These are phyloP conservation scores for Eragrostis nindensis DNA, from an alignment of 176 grass and related monocot genomes.

Conservation along the genomic window DNA sequence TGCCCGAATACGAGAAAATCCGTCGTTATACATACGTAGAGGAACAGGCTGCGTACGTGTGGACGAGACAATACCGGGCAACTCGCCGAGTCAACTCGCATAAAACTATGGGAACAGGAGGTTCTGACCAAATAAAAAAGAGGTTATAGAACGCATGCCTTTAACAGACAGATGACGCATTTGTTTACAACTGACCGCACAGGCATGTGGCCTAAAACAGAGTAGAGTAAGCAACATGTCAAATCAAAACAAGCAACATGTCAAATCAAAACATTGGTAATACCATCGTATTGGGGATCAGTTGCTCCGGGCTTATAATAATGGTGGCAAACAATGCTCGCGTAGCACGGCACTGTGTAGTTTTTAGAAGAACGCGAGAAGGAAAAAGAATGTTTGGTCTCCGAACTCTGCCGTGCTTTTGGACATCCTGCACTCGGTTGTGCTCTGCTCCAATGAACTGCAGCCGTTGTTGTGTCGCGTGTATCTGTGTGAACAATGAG, in stretches of 20 bases:
- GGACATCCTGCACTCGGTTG: neutral
- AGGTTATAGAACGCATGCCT: neutral
- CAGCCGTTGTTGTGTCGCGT: neutral
- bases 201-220: conserved; percentile 41
- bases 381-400: neutral
- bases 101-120: neutral
- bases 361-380: neutral
- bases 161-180: neutral
- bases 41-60: too few species aligned
- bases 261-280: neutral
- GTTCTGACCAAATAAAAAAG: neutral
- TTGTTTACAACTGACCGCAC: neutral
- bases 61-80: neutral
- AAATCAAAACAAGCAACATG: too few species aligned
- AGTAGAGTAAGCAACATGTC: conserved; percentile 12
- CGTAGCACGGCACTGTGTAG: conserved; percentile 13
- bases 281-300: neutral
- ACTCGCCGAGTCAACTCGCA: neutral
- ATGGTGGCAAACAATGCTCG: neutral
- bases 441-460: neutral
- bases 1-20: too few species aligned
- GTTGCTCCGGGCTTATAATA: conserved; percentile 6
- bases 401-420: conserved; percentile 7
- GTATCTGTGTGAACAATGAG: neutral
- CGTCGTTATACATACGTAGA: too few species aligned